phyloP scores from a whole-genome alignment of 148 eudicot genomes.

The Oxyria digyna region DNA sequence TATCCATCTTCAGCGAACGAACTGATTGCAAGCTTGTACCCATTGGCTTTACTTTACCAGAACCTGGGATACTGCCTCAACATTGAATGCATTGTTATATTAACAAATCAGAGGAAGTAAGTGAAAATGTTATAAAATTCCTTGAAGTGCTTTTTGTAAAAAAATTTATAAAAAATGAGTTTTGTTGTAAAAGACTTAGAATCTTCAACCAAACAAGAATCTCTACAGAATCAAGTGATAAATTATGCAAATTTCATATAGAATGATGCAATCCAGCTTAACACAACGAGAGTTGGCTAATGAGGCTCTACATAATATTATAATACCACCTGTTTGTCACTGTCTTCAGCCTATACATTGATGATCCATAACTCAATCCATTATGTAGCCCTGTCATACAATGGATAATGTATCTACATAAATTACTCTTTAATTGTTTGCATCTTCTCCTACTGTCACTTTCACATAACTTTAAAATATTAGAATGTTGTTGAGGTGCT shows the following conservation, averaged over 20 bases:
- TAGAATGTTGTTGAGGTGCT: background rate
- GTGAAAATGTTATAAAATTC: background rate
- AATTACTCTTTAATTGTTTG: background rate
- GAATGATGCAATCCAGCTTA: background rate
- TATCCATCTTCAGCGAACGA: slow-evolving; percentile 15
- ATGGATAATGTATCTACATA: background rate
- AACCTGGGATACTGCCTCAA: slow-evolving; percentile 18
- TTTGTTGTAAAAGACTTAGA: too few species aligned
- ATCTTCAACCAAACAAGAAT: too few species aligned
- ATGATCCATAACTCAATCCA: background rate
- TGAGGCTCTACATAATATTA: background rate
- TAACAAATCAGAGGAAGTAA: slow-evolving; percentile 14
- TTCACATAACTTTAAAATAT: background rate
- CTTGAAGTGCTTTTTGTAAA: background rate
- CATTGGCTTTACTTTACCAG: slow-evolving; percentile 15
- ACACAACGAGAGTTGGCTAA: background rate
- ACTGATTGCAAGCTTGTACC: slow-evolving; percentile 17
- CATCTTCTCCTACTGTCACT: background rate
- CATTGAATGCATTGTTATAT: slow-evolving; percentile 14
- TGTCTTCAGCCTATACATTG: background rate
- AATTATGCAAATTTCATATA: background rate
- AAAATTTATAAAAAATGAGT: background rate
- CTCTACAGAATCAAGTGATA: background rate
- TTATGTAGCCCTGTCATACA: background rate
- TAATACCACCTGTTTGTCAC: background rate